Evolutionary conservation across 495 filamentous ascomycete genomes (phyloP), one percentile per base, ranked within the genome.

Genomic region (Filosporella fistucella): DNA sequence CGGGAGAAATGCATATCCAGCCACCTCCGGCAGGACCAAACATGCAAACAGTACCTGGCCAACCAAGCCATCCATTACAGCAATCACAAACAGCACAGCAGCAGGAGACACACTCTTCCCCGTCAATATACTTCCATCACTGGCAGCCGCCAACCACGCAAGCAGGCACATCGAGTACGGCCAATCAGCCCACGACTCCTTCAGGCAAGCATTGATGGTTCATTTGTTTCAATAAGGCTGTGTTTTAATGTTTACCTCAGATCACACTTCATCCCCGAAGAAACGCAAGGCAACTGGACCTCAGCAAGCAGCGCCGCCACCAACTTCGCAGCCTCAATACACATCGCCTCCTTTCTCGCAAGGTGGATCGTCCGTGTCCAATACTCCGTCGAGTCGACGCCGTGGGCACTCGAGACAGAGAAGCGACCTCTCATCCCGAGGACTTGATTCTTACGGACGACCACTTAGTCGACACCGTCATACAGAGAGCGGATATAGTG

Each of bases 51-150:
- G 51, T 46, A 50, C 59, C 35, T 56, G 63, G 20, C 43, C 65
- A 49, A 54, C 63, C 25, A 38, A 51, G 36, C 51, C 73, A 57
- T 41, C 61, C 65, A 49, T 60, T 76, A 41, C 72, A 76, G 43
- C 77, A 76, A 45, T 52, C 75, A 26, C 74, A 77, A 34, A 61
- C 67, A 24, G 63, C 67, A n/a, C 71, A 76, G 41, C 74, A 76
- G 46, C 73, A 82, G 67, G 38, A 55, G 23, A 60, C 74, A 43
- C 67, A 77, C 30, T 75, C 80, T 7, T 82, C 87, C 6, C 74
- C 82, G 1, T 81, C 81, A 12, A 84, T 95, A 40, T 94, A 88
- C 60, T 95, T 95, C 51, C 90, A 95, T 59, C 88, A 95, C 58
- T 95, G 88, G 88, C 82, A 88, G 44, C 91, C 91, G 4, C 90